Conservation (phyloP, 2,329 filamentous ascomycete species). For the Ophiostoma ips region DNA sequence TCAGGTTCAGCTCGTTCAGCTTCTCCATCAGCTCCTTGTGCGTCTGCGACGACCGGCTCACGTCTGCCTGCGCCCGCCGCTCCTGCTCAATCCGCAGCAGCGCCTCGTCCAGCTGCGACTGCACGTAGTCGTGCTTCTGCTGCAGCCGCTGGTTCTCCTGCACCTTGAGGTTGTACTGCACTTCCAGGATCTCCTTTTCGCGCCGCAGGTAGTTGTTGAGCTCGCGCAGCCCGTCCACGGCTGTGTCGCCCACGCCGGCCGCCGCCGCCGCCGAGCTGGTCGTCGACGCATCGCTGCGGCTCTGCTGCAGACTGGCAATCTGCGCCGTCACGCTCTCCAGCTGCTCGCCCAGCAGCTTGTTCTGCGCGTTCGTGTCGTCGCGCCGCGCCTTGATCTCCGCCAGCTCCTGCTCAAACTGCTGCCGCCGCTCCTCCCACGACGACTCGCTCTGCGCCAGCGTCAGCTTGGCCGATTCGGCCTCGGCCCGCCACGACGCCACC, state of each 20-base stretch:
- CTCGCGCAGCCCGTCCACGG: constrained; percentile 68
- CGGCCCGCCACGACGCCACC: constrained; percentile 57
- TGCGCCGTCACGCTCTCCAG: constrained; percentile 72
- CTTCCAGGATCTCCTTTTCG: constrained; percentile 95
- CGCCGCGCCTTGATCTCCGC: constrained; percentile 62
- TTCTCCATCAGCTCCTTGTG: constrained; percentile 90
- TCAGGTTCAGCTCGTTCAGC: constrained; percentile 87
- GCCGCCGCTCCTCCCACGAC: constrained; percentile 74
- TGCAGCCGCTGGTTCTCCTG: constrained; percentile 81
- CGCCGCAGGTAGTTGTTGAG: constrained; percentile 82
- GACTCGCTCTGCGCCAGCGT: constrained; percentile 67
- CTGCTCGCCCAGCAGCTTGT: constrained; percentile 79
- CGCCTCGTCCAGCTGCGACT: constrained; percentile 77
- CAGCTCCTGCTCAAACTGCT: constrained; percentile 73
- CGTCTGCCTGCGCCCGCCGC: constrained; percentile 61
- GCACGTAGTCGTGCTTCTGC: constrained; percentile 77
- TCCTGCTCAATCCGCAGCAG: constrained; percentile 85
- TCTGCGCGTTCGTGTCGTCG: constrained; percentile 77
- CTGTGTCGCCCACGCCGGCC: constrained; percentile 37
- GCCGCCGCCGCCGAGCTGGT: constrained; percentile 22
- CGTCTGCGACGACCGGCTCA: constrained; percentile 56
- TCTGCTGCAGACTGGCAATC: constrained; percentile 66
- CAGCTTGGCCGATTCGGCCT: constrained; percentile 74
- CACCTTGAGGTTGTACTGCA: constrained; percentile 81
- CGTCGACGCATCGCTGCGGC: constrained; percentile 35